Conservation (phyloP, 176 grass and related monocot species). For the Aechmea fasciata region DNA sequence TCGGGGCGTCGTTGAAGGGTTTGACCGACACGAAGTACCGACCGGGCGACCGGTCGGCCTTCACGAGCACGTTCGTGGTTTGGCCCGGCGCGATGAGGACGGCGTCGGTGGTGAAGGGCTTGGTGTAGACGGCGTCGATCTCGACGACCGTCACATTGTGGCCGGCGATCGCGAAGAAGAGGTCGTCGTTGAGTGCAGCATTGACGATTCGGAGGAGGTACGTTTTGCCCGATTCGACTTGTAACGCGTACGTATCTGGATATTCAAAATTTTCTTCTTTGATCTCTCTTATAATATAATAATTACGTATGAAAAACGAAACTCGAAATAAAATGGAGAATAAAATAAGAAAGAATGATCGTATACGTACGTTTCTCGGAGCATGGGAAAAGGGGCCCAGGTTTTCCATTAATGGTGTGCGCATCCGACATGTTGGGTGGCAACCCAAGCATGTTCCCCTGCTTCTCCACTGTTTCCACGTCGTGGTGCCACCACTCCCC, state of each 20-base stretch:
- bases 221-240: conserved; percentile 40
- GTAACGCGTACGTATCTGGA: conserved; percentile 44
- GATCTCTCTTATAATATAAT: no score
- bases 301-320: background rate
- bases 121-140: conserved; percentile 55
- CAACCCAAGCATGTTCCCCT: conserved; percentile 35
- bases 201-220: conserved; percentile 63
- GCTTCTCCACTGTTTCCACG: conserved; percentile 37
- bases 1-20: conserved; percentile 32
- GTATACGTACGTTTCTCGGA: conserved; percentile 28
- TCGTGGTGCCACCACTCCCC: conserved; percentile 65
- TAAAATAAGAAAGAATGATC: background rate
- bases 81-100: conserved; percentile 43
- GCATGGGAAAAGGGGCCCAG: conserved; percentile 55
- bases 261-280: no score
- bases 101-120: conserved; percentile 29
- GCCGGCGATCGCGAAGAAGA: conserved; percentile 53
- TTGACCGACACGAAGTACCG: conserved; percentile 43
- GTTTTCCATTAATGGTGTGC: conserved; percentile 57
- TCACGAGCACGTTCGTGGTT: conserved; percentile 51
- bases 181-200: conserved; percentile 53
- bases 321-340: background rate
- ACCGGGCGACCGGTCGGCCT: conserved; percentile 26
- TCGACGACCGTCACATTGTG: conserved; percentile 64
- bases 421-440: conserved; percentile 52